Conservation (phyloP, 306 rosid genomes). For the Citrullus mucosospermus region DNA sequence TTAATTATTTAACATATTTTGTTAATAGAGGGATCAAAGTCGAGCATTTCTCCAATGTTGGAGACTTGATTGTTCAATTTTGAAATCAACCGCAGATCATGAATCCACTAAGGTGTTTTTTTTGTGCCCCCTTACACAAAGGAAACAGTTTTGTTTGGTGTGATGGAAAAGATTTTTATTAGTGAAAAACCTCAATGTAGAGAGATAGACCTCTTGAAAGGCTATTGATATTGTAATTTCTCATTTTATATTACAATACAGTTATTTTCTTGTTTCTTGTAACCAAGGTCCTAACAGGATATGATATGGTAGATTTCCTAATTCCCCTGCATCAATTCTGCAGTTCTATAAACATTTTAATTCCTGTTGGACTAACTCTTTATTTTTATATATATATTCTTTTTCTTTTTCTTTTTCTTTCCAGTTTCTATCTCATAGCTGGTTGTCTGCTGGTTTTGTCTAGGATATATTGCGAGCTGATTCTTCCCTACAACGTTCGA, state of each 20-base stretch:
- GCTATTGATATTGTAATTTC: no score
- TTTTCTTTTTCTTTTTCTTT: not conserved
- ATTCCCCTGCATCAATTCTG: not conserved
- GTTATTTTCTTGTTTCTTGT: not conserved
- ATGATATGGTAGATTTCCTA: not conserved
- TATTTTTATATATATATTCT: not conserved
- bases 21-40: no score
- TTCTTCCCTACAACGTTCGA: constrained; percentile 56
- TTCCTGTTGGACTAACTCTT: not conserved
- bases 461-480: constrained; percentile 60
- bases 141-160: no score
- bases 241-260: not conserved
- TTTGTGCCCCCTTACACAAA: no score
- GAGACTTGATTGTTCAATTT: no score
- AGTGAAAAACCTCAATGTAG: no score
- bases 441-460: constrained; percentile 7
- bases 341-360: not conserved
- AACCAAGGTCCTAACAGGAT: not conserved
- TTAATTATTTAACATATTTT: no score
- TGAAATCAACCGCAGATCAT: no score
- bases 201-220: no score
- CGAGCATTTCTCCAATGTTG: no score
- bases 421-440: constrained; percentile 7
- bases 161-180: no score
- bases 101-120: no score